Base-by-base conservation (phyloP, 768 basidiomycete genomes). In the Suillus ampliporus region DNA sequence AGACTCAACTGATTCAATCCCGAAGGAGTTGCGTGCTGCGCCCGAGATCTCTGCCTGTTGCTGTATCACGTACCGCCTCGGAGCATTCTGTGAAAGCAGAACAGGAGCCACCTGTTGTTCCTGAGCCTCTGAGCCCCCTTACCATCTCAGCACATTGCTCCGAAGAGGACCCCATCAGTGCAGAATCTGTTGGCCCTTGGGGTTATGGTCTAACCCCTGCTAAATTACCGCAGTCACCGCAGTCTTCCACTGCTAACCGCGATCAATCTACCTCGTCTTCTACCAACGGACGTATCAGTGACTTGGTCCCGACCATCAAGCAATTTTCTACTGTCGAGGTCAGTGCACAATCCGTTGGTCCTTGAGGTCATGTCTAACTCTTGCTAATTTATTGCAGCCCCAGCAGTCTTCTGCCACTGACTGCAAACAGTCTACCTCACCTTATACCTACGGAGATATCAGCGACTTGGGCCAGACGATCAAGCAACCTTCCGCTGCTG, bases 271-370 rank as follows among this genome's bases (percentile, higher is more conserved):
- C 35, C 14, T 38, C 15, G 35, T 21, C 35, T 37, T 3, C 23
- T 37, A 40, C 54, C 35, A 10, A 38, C 10, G 26, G 6, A 40
- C 11, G 17, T 28, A 6, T 40, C 5, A 17, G 37, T 14, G 19
- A 38, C 11, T 40, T 19, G 17, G 11, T 40, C 38, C 23, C 40
- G 23, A 19, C 17, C 5, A 17, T 4, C 4, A 17, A 19, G 21
- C 34, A 2, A 44, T 10, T 61, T 4, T 60, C 61, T 37, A 66
- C 71, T 23, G 58, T 64, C 4, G 61, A 67, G 63, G 53, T 54
- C 10, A 54, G 35, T 56, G 26, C 17, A 26, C 17, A 10, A n/a
- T 19, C 19, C 9, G 38, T 28, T 40, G 26, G 11, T 17, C 37
- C 5, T 26, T 37, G 11, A 19, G 7, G 50, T 19, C 50, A 4